Percentiles rank a stretch among this genome's conserved stretches.
Evolutionary conservation across 2,329 filamentous ascomycete genomes (phyloP).

Genomic region (Hymenoscyphus repandus): DNA sequence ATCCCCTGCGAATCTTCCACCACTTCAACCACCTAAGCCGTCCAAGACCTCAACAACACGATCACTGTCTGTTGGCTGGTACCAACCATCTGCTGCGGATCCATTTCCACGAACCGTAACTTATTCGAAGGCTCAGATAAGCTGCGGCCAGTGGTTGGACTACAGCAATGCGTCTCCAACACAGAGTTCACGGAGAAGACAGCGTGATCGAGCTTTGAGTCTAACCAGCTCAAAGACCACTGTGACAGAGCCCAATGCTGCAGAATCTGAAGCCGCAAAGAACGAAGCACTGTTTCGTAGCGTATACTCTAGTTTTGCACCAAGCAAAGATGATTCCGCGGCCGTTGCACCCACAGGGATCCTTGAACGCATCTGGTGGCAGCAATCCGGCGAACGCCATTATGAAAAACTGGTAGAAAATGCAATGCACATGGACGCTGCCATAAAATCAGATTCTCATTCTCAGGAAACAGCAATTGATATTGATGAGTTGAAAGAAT

Average conservation of each 20-base stretch:
- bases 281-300: slow-evolving; percentile 71
- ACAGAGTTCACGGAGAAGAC: slow-evolving; percentile 53
- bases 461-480: slow-evolving; percentile 5
- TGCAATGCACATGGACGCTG: slow-evolving; percentile 13
- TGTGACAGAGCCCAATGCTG: slow-evolving; percentile 37
- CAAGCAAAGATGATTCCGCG: slow-evolving; percentile 66
- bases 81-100: slow-evolving; percentile 32
- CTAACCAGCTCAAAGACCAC: slow-evolving; percentile 55
- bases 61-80: slow-evolving; percentile 44
- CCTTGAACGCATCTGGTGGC: slow-evolving; percentile 71
- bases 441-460: slow-evolving; percentile 1
- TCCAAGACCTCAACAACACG: slow-evolving; percentile 64
- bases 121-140: slow-evolving; percentile 61
- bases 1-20: slow-evolving; percentile 58
- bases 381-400: slow-evolving; percentile 59
- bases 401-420: slow-evolving; percentile 58
- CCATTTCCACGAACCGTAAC: slow-evolving; percentile 38
- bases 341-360: slow-evolving; percentile 64
- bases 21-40: slow-evolving; percentile 66
- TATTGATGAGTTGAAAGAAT: slow-evolving; percentile 34
- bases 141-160: slow-evolving; percentile 65
- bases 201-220: slow-evolving; percentile 68
- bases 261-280: slow-evolving; percentile 56
- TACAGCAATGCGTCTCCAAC: slow-evolving; percentile 58
- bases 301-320: slow-evolving; percentile 76